phyloP scores from a whole-genome alignment of 2,329 filamentous ascomycete species.

The Aureobasidium sp. region DNA sequence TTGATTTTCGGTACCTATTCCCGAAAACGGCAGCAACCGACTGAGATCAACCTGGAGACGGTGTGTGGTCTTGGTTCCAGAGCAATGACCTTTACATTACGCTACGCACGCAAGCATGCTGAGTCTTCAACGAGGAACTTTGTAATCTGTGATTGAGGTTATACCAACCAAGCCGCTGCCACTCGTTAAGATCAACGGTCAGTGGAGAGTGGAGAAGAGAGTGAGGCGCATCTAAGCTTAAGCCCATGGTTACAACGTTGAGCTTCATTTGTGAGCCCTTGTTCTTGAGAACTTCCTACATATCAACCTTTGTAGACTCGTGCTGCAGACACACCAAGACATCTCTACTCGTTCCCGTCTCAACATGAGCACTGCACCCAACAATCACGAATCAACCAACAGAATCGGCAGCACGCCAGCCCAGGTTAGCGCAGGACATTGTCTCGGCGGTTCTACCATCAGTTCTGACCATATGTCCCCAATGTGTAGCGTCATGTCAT shows the following conservation, averaged over 20 bases:
- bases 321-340: background rate
- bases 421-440: background rate
- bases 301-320: background rate
- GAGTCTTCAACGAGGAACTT: background rate
- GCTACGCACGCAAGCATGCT: background rate
- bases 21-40: background rate
- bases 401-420: slow-evolving; percentile 6
- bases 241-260: background rate
- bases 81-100: background rate
- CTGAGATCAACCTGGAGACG: slow-evolving; percentile 2
- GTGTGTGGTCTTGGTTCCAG: background rate
- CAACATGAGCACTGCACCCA: background rate
- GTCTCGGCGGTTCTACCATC: background rate
- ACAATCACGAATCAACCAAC: slow-evolving; percentile 4
- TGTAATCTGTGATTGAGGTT: background rate
- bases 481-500: slow-evolving; percentile 19
- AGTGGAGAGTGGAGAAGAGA: background rate
- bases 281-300: background rate
- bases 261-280: background rate
- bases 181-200: background rate
- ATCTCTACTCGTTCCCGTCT: background rate
- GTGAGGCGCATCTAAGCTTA: slow-evolving; percentile 6
- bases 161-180: background rate
- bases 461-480: background rate
- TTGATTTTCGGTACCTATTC: background rate